Percentiles rank a stretch among this genome's conserved stretches.
These are phyloP conservation scores for Skeletonema potamos DNA, from an alignment of 108 stramenopile genomes.

Conservation along the genomic window DNA sequence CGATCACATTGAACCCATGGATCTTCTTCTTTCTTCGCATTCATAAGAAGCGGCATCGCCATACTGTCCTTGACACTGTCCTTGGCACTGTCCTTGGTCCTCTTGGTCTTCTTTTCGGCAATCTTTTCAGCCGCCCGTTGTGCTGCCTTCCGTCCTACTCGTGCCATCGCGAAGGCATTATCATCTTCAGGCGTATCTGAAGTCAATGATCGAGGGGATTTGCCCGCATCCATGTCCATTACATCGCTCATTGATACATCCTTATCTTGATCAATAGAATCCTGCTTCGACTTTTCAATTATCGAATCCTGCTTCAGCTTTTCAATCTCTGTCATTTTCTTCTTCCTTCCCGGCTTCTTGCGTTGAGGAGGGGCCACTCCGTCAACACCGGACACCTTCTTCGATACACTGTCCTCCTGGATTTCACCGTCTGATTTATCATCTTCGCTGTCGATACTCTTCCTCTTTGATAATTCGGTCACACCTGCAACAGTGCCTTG, in stretches of 20 bases:
- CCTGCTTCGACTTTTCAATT: neutral
- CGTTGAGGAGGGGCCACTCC: neutral
- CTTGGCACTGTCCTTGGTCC: conserved; percentile 15
- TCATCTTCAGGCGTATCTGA: conserved; percentile 13
- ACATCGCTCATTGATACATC: neutral
- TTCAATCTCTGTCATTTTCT: neutral
- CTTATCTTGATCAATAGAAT: neutral
- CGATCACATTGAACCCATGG: conserved; percentile 91
- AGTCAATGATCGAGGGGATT: neutral
- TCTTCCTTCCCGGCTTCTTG: conserved; percentile 4
- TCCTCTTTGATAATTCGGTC: neutral
- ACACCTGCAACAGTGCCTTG: neutral
- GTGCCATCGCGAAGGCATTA: conserved; percentile 22
- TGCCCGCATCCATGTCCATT: neutral
- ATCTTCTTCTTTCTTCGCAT: conserved; percentile 34
- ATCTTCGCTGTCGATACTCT: conserved; percentile 2
- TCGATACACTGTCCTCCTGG: conserved; percentile 7
- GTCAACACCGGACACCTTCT: neutral
- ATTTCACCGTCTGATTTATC: conserved; percentile 29
- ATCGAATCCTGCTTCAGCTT: conserved; percentile 4
- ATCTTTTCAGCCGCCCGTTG: conserved; percentile 71
- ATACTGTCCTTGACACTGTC: conserved; percentile 36
- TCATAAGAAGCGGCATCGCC: neutral
- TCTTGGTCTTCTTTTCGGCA: conserved; percentile 55
- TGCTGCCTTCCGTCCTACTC: conserved; percentile 68